Percentiles rank a stretch among this genome's conserved stretches.
Conservation (phyloP, 1,284 basidiomycete genomes). For the Cutaneotrichosporon spelunceum region DNA sequence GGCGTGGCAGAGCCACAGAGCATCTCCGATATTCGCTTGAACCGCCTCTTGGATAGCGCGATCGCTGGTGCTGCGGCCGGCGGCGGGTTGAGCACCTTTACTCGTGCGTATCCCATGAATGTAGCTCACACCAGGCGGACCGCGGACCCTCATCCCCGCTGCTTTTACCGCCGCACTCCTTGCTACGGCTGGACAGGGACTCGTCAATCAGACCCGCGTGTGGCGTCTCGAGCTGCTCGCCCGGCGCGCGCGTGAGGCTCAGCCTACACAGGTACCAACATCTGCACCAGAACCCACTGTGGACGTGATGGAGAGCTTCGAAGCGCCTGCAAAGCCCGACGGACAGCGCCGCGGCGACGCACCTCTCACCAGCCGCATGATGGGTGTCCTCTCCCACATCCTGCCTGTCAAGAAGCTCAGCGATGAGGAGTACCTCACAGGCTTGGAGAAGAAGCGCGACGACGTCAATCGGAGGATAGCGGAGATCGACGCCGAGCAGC, state of each 20-base stretch:
- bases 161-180: slow-evolving; percentile 38
- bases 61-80: slow-evolving; percentile 38
- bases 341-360: slow-evolving; percentile 17
- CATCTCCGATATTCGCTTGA: slow-evolving; percentile 31
- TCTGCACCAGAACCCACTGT: background rate
- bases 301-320: slow-evolving; percentile 3
- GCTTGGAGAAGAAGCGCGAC: slow-evolving; percentile 34
- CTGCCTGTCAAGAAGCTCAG: slow-evolving; percentile 42
- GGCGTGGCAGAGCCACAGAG: slow-evolving; percentile 1
- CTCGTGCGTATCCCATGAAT: slow-evolving; percentile 23
- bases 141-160: slow-evolving; percentile 31
- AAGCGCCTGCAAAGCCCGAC: background rate
- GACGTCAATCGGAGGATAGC: slow-evolving; percentile 35
- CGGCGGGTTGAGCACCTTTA: slow-evolving; percentile 26
- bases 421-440: slow-evolving; percentile 42
- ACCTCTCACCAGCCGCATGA: slow-evolving; percentile 34
- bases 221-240: slow-evolving; percentile 36
- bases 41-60: slow-evolving; percentile 40
- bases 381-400: slow-evolving; percentile 30
- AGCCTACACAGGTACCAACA: background rate
- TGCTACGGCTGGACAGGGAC: slow-evolving; percentile 35
- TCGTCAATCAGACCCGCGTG: slow-evolving; percentile 37
- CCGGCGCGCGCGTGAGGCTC: background rate
- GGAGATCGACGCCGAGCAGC: slow-evolving; percentile 43
- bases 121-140: slow-evolving; percentile 31